Evolutionary conservation across 2,329 filamentous ascomycete genomes (phyloP), one percentile per base, ranked within the genome.

Genomic region (Fusarium sp.): DNA sequence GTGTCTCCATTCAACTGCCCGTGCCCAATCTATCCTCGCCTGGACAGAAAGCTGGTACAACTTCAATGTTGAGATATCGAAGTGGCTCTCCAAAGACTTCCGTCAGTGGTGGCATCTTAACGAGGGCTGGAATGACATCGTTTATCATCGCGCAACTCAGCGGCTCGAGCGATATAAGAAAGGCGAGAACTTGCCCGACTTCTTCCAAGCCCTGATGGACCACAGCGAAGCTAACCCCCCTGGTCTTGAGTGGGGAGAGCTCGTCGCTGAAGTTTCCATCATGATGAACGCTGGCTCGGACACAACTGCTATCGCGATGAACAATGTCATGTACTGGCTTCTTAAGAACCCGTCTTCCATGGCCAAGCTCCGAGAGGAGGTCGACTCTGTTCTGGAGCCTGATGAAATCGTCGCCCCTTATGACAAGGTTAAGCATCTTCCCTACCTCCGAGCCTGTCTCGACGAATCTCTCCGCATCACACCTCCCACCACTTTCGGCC

Each of bases 111-210:
- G 63, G 66, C 19, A 61, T 15, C 49, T 73, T 8, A 73, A 66
- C 77, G 80, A 81, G 36, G 77, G 79, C 42, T 86, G 80, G 73
- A 75, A 86, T 17, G 82, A 71, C 26, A 67, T 73, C 7, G 67
- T 74, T 3, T 79, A 80, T 52, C 81, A 83, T 43, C 82, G 82
- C 2, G 79, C 84, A 1, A 80, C 76, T 2, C 43, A 67, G n/a
- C 59, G 74, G 7, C 70, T 76, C 3, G 56, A 59, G 21, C 61
- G 71, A 8, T 53, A 73, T 24, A 61, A 63, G 39, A 68, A 66
- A 6, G 86, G 87, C 24, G 87, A 89, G 74, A 85, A 84, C 62
- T 79, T 89, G 0, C 83, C 87, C 44, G 87, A 89, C 69, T 89
- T 89, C 76, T 88, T 89, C 78, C 79, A 84, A 53, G 80, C 81